A percentile compares a stretch with the other conserved stretches of the same genome.
Evolutionary conservation across 345 rosid species (phyloP).

Genomic region (Citrus medica): DNA sequence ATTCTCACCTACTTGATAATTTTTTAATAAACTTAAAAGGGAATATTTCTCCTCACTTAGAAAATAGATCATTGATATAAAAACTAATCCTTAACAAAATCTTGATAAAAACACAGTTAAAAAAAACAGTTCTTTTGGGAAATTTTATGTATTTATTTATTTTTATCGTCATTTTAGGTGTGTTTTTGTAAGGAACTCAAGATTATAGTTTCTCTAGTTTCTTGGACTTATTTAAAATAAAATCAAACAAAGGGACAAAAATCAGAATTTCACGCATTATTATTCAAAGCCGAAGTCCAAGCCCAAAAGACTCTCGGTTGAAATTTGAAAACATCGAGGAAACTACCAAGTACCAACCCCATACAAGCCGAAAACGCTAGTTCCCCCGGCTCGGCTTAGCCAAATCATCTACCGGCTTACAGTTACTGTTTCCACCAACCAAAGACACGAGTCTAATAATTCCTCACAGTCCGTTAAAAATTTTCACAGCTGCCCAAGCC

Average conservation of each 20-base stretch:
- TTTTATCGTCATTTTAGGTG: no score
- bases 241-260: not conserved
- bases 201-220: not conserved
- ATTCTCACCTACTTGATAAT: no score
- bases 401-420: not conserved
- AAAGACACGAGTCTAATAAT: not conserved
- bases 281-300: not conserved
- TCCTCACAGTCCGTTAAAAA: not conserved
- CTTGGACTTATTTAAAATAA: not conserved
- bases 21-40: no score
- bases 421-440: not conserved
- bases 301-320: not conserved
- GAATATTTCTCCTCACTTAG: no score
- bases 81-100: no score
- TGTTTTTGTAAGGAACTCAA: no score
- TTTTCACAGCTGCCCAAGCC: constrained; percentile 10
- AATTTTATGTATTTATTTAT: no score
- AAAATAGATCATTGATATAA: no score
- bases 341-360: no score
- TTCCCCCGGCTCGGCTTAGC: not conserved
- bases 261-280: not conserved
- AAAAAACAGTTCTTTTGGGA: no score
- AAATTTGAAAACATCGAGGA: not conserved
- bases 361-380: not conserved
- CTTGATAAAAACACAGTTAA: no score